phyloP scores from a whole-genome alignment of 1,284 basidiomycete genomes.

The Coniferiporia weirii region DNA sequence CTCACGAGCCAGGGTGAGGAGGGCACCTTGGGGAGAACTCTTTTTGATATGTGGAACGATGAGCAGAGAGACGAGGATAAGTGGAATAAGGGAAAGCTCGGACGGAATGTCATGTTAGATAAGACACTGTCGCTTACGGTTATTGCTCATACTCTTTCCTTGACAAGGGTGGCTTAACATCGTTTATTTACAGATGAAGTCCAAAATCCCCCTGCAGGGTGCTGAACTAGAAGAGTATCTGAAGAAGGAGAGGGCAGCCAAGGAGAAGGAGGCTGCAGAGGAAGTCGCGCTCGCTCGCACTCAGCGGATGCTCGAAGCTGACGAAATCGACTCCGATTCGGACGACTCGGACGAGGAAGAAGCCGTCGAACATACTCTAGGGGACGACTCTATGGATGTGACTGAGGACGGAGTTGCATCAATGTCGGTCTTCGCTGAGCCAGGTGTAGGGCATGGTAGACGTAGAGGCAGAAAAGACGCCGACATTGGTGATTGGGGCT shows the following conservation, averaged over 20 bases:
- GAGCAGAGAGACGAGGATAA: slow-evolving; percentile 72
- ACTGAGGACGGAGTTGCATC: slow-evolving; percentile 29
- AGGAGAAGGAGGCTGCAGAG: slow-evolving; percentile 83
- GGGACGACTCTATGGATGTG: slow-evolving; percentile 44
- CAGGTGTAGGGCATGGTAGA: slow-evolving; percentile 19
- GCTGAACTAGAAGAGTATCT: slow-evolving; percentile 81
- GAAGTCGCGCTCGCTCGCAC: slow-evolving; percentile 81
- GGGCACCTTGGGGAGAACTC: slow-evolving; percentile 69
- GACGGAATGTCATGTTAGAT: slow-evolving; percentile 75
- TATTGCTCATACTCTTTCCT: slow-evolving; percentile 21
- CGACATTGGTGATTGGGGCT: slow-evolving; percentile 60
- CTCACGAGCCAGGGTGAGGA: slow-evolving; percentile 77
- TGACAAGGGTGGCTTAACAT: background rate
- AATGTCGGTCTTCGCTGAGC: slow-evolving; percentile 19
- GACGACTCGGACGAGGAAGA: slow-evolving; percentile 53
- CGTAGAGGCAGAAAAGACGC: slow-evolving; percentile 25
- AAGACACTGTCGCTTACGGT: slow-evolving; percentile 65
- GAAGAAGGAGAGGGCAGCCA: slow-evolving; percentile 72
- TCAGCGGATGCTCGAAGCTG: slow-evolving; percentile 87
- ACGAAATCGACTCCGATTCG: slow-evolving; percentile 66
- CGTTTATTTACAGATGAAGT: slow-evolving; percentile 57
- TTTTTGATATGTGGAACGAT: slow-evolving; percentile 86
- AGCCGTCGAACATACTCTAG: slow-evolving; percentile 59
- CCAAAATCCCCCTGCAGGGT: slow-evolving; percentile 84
- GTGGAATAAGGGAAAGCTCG: slow-evolving; percentile 88